Evolutionary conservation across 768 basidiomycete genomes (phyloP), one percentile per base, ranked within the genome.

Genomic region (Hysterangium stoloniferum): DNA sequence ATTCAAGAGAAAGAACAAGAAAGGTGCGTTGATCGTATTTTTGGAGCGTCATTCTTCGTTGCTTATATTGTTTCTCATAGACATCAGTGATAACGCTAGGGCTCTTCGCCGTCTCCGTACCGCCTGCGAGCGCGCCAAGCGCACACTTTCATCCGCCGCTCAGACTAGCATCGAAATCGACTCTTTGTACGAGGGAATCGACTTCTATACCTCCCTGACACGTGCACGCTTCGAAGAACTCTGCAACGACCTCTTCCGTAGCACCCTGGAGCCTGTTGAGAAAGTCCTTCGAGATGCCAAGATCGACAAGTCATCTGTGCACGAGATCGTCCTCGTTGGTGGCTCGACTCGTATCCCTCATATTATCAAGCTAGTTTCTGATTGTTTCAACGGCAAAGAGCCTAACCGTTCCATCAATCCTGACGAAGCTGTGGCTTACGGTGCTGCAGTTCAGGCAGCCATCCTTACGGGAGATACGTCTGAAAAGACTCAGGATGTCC

Each of bases 91-190:
- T 61, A 80, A 84, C 68, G 68, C 76, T 52, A 73, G 80, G 46
- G 80, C 83, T 32, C 71, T 84, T 61, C 77, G 82, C 54, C 80
- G 83, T 63, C 74, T 87, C 56, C 79, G 84, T 65, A 78, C 77
- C 53, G 84, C 79, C 20, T 72, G 82, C 54, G 83, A 87, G 68
- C 78, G 78, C 54, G 85, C 84, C 57, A 89, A 86, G 74, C 71
- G 83, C 44, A 80, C 77, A 4, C 70, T 76, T 27, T 80, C 80
- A 48, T 71, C 69, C 54, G 73, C 74, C 57, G 70, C 72, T 60
- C 73, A 73, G 65, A 76, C 74, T 62, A 74, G 72, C 60, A 69
- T 75, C 63, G 74, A 75, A 64, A 73, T 75, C 60, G 72, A 74
- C 67, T 75, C 72, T 13, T 68, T 75, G 55, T 35, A 41, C n/a